Conservation (phyloP, 2,329 filamentous ascomycete species). For the Neofusicoccum ribis region DNA sequence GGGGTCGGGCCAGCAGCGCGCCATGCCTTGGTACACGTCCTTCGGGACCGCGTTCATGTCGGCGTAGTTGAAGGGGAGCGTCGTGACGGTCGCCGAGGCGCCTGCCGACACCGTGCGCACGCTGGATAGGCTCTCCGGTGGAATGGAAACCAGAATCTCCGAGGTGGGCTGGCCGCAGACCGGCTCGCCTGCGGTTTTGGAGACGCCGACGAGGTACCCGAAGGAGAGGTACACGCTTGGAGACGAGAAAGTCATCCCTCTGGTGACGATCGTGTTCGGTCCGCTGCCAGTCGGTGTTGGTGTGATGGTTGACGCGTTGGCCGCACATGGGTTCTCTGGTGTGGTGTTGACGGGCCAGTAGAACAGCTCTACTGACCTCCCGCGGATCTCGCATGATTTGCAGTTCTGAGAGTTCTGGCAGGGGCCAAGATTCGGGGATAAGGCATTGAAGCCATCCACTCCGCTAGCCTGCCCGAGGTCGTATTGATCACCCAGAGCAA, state of each 20-base stretch:
- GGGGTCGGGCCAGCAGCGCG: not conserved
- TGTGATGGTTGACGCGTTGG: not conserved
- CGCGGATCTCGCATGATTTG: not conserved
- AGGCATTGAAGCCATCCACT: not conserved
- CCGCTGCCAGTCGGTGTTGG: not conserved
- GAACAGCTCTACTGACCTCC: not conserved
- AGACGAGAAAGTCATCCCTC: not conserved
- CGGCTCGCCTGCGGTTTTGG: no score
- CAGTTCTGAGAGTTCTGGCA: constrained; percentile 5
- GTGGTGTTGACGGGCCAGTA: not conserved
- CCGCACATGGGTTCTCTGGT: not conserved
- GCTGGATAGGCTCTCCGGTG: not conserved
- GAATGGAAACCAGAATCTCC: not conserved
- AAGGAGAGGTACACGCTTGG: constrained; percentile 3
- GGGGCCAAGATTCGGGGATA: not conserved
- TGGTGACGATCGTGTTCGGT: not conserved
- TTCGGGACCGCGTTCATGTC: not conserved
- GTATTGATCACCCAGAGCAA: not conserved
- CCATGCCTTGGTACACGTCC: constrained; percentile 2
- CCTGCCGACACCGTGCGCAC: not conserved
- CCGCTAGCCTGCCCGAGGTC: not conserved
- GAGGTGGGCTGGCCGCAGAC: not conserved
- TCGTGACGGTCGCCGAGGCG: not conserved
- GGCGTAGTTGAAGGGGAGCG: not conserved
- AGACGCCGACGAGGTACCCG: not conserved